Evolutionary conservation across 2,329 filamentous ascomycete species (phyloP), one percentile per base, ranked within the genome.

Genomic region (Fusarium nodosum): DNA sequence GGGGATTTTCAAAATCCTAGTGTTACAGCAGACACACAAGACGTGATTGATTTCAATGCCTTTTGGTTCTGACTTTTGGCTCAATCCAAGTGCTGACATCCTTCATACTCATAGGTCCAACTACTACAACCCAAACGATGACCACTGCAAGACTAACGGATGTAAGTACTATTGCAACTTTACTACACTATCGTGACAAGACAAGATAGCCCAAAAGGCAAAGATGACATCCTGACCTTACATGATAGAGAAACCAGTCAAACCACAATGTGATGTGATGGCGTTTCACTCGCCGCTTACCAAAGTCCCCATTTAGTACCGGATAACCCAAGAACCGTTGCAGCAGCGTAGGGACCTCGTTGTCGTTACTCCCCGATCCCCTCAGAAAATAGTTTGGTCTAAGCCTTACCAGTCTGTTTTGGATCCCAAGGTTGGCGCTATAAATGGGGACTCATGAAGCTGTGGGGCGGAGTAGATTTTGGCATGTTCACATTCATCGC

Each of bases 331-430:
- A 20, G 31, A 60, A 34, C 31, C 45, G 45, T 53, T 46, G 12
- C 22, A 50, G 33, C n/a, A 30, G n/a, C 36, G 24, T 22, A 46
- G 33, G n/a, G 48, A 30, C 18, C 26, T 51, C 33, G 33, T 28
- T 28, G 11, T 51, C 33, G 47, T 38, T 51, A 26, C 33, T 66
- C 20, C 48, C 48, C 33, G 28, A 2, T 24, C 22, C 22, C 5
- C n/a, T 34, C 47, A 38, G 12, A 22, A 28, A 15, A 13, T 48
- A 62, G 26, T 8, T 12, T 45, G 36, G 16, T 41, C 54, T 68
- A 68, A 66, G 66, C 66, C 66, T 22, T 69, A 62, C 52, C 52
- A 46, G 6, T 18, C 24, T 33, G 22, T 33, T 36, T 28, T 36
- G 38, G 28, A 50, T 18, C 15, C 22, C 15, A 31, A 42, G 8